Base-by-base conservation (phyloP, 225 moss, liverwort and hornwort species). In the Neckera pumila region DNA sequence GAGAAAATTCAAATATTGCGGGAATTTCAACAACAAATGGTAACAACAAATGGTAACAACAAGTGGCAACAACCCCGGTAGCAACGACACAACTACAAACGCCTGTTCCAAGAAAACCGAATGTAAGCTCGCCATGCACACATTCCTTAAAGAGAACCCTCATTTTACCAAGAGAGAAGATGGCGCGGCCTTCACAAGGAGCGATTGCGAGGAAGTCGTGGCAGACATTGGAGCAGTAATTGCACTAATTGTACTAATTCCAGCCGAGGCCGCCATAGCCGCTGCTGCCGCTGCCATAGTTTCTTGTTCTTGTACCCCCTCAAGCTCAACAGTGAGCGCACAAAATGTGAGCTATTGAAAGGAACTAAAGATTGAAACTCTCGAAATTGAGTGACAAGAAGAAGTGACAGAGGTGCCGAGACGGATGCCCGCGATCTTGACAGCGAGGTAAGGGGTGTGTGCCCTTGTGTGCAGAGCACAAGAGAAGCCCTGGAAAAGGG, bases 111-210 rank as follows among this genome's bases (percentile, higher is more conserved):
- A 60, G 36, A 63, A 86, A 54, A 30, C 8, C 47, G 77, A 42
- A 65, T 38, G 54, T 63, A 38, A 57, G 67, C 53, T 67, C 54
- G 26, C 58, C 63, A 13, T 34, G 89, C 80, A 75, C 54, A 80
- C 53, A 81, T 56, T 76, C 56, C 6, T 19, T 53, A 58, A 23
- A 27, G 22, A 40, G 40, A 51, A 77, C 8, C 45, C n/a, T 30
- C 51, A 38, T 59, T 57, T 58, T 92, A 92, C 92, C 91, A 88
- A 86, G 67, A 89, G 89, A 75, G 88, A 92, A 42, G 89, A 91
- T 36, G 92, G 91, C 14, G 86, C 51, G 18, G 89, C 47, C 66
- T 90, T 79, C 47, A 67, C 79, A 34, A 92, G 42, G 27, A 45
- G 83, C 66, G 88, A 81, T 86, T 87, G 84, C 76, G 76, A 83